Evolutionary conservation across 306 rosid species (phyloP), one percentile per base, ranked within the genome.

Genomic region (Elaeagnus macrophylla): DNA sequence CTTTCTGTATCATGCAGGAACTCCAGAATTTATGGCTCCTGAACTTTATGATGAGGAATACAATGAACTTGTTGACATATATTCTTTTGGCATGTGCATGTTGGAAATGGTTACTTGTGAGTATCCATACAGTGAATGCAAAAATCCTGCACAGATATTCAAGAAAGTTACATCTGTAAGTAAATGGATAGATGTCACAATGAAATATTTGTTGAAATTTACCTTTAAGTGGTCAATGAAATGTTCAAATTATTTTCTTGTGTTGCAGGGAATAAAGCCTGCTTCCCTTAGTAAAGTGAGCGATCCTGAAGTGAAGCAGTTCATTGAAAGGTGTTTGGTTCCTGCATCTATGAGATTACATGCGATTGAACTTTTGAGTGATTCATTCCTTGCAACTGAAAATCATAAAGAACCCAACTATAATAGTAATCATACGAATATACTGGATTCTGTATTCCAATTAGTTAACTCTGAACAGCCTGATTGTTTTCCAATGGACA

Each of bases 11-110:
- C 16, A 56, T 39, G n/a, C 76, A 86, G 93, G 97, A 45, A 86
- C 97, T 13, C 97, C 94, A 0, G 97, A 90, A 64, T 90, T 90
- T 72, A 90, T 90, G 97, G 97, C 95, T 44, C 97, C 97, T 0
- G 97, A 91, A 79, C 96, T 91, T 55, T 91, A 91, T 35, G 97
- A 91, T 1, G 97, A 86, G 66, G 91, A 91, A 53, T 91, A 91
- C 39, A 76, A 84, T 65, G 95, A 84, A 73, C 90, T 86, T 52
- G 93, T 82, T n/a, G 97, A 91, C 73, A 67, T 86, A 50, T 91
- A 86, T 80, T 86, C 97, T 70, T 91, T 91, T 64, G 97, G 97
- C 60, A 72, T 91, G 97, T 86, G 97, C 66, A 75, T 91, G 65
- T 64, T 91, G 60, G 97, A 91, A 80, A 57, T 91, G 82, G 70